phyloP scores from a whole-genome alignment of 1,284 basidiomycete genomes.

The Entoloma clypeatum region DNA sequence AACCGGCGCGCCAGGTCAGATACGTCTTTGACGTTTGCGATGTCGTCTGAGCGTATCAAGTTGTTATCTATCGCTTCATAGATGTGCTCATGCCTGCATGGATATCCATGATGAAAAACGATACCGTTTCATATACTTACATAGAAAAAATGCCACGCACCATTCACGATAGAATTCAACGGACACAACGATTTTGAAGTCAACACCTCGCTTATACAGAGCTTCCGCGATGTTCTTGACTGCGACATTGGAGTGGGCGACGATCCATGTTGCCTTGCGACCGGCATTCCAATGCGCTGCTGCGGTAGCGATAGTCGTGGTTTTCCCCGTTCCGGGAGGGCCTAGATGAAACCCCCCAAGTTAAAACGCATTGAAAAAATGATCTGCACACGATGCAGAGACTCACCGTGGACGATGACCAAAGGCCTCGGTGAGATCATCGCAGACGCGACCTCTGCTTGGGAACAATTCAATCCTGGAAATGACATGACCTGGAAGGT shows the following conservation, averaged over 20 bases:
- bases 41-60: conserved; percentile 49
- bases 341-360: too few relatives aligned
- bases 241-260: conserved; percentile 53
- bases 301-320: conserved; percentile 51
- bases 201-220: conserved; percentile 37
- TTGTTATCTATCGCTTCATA: conserved; percentile 44
- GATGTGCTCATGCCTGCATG: conserved; percentile 67
- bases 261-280: conserved; percentile 40
- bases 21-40: conserved; percentile 38
- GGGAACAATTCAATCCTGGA: too few relatives aligned
- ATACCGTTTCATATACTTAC: background rate
- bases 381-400: too few relatives aligned
- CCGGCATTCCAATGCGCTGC: conserved; percentile 31
- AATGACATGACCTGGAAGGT: too few relatives aligned
- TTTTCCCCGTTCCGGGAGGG: conserved; percentile 49
- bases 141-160: conserved; percentile 31
- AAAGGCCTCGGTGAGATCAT: too few relatives aligned
- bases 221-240: conserved; percentile 62
- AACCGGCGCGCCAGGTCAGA: conserved; percentile 31
- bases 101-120: background rate
- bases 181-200: conserved; percentile 52
- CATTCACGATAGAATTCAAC: conserved; percentile 54
- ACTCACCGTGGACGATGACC: too few relatives aligned
- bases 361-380: too few relatives aligned
- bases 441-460: too few relatives aligned